Percentiles rank a stretch among this genome's conserved stretches.
Conservation (phyloP, 2,329 filamentous ascomycete genomes). For the Trichoderma pleuroti region DNA sequence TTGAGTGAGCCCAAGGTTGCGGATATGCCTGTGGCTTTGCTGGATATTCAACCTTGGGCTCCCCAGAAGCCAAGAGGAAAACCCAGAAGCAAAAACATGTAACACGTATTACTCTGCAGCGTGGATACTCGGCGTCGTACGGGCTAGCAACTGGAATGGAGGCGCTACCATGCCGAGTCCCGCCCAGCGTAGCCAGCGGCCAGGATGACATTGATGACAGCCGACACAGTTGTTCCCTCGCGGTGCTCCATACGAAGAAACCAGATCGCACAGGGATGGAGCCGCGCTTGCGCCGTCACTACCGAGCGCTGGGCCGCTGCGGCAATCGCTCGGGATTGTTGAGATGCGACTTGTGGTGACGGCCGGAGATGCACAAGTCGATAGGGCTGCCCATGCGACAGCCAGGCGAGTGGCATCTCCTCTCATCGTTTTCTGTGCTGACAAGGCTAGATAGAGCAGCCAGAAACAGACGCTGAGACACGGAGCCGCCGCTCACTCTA, state of each 20-base stretch:
- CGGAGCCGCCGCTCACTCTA: background rate
- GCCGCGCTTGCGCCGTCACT: slow-evolving; percentile 3
- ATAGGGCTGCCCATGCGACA: background rate
- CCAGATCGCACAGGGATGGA: background rate
- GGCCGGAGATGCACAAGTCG: background rate
- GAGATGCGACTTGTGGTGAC: background rate
- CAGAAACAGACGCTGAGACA: background rate
- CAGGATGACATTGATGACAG: background rate
- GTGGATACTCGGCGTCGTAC: background rate
- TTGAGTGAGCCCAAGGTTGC: background rate
- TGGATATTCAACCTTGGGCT: background rate
- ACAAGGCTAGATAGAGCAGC: background rate
- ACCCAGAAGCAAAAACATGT: background rate
- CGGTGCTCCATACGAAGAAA: background rate
- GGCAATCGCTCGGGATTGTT: background rate
- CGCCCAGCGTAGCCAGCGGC: background rate
- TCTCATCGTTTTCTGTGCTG: background rate
- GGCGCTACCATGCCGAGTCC: background rate
- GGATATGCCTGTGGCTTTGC: background rate
- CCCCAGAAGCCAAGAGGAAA: background rate
- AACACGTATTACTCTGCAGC: background rate
- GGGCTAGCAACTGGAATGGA: background rate
- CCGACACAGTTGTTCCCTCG: background rate
- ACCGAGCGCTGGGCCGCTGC: background rate
- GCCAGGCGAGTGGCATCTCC: background rate